A percentile compares a stretch with the other conserved stretches of the same genome.
phyloP scores from a whole-genome alignment of 1,284 basidiomycete genomes.

The Tylopilus sp. region DNA sequence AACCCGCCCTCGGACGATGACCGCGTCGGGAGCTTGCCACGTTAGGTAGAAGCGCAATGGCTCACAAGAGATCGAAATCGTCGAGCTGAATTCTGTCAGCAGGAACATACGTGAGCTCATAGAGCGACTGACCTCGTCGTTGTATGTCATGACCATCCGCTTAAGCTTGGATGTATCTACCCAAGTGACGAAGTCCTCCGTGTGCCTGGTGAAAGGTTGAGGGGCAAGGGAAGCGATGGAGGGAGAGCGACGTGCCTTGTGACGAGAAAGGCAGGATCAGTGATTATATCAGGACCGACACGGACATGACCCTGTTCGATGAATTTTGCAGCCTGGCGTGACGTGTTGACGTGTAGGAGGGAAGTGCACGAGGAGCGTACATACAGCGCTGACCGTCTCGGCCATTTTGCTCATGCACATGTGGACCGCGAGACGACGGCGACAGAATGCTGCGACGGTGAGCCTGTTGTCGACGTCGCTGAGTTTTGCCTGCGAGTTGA shows the following conservation, averaged over 20 bases:
- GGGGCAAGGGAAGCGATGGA: slow-evolving; percentile 3
- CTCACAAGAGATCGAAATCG: slow-evolving; percentile 82
- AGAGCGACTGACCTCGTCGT: slow-evolving; percentile 75
- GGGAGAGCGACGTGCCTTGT: slow-evolving; percentile 55
- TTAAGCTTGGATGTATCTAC: slow-evolving; percentile 97
- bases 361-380: slow-evolving; percentile 33
- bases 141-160: slow-evolving; percentile 93
- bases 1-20: slow-evolving; percentile 1
- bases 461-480: slow-evolving; percentile 94
- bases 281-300: slow-evolving; percentile 94
- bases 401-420: slow-evolving; percentile 94
- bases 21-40: not conserved
- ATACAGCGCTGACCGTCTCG: slow-evolving; percentile 89
- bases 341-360: slow-evolving; percentile 4
- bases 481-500: slow-evolving; percentile 78
- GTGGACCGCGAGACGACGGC: slow-evolving; percentile 88
- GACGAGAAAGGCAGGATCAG: slow-evolving; percentile 95
- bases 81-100: slow-evolving; percentile 60
- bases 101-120: not conserved
- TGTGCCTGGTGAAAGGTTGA: slow-evolving; percentile 54
- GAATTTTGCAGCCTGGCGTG: slow-evolving; percentile 82
- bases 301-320: slow-evolving; percentile 98
- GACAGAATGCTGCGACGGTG: slow-evolving; percentile 92
- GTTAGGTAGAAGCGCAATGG: not conserved
- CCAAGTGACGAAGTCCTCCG: slow-evolving; percentile 99